Evolutionary conservation across 805 yeast genomes (phyloP), one percentile per base, ranked within the genome.

Genomic region (Wickerhamomyces xylosicus): DNA sequence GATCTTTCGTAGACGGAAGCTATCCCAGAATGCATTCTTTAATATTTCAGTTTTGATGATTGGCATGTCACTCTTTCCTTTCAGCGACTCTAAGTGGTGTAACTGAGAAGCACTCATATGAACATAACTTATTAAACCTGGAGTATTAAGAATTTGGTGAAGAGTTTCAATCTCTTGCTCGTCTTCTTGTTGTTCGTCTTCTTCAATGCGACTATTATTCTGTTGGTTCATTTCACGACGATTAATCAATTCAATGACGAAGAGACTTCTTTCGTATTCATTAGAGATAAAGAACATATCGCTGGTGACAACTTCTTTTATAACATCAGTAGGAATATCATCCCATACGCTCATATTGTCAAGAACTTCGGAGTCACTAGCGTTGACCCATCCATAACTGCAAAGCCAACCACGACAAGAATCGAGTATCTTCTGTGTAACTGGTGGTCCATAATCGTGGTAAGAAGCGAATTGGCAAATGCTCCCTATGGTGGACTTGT

Each of bases 191-290:
- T n/a, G n/a, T n/a, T n/a, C n/a, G n/a, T n/a, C n/a, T n/a, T n/a
- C n/a, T n/a, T n/a, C n/a, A n/a, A n/a, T n/a, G n/a, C n/a, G n/a
- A n/a, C n/a, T n/a, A 25, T 25, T n/a, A 25, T 21, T 10, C 25
- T 21, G 6, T 21, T 21, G 25, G 9, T 21, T 21, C 25, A 29
- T 38, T 32, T 46, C 41, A 25, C 69, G 45, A 49, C 69, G 51
- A 42, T 66, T 68, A 32, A 69, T 57, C 35, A 71, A 47, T 34
- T 57, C 62, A 29, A 69, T 63, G 3, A 67, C 58, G 43, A 74
- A 72, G 21, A 67, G 43, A 33, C 74, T 69, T 38, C 80, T 57
- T 33, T 72, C 77, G 75, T 75, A 72, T 49, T 74, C 80, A 2
- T 64, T 62, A 2, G 74, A 72, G 4, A 71, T 71, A 49, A 69